Evolutionary conservation across 1,284 basidiomycete genomes (phyloP), one percentile per base, ranked within the genome.

Genomic region (Tilletia walkeri): DNA sequence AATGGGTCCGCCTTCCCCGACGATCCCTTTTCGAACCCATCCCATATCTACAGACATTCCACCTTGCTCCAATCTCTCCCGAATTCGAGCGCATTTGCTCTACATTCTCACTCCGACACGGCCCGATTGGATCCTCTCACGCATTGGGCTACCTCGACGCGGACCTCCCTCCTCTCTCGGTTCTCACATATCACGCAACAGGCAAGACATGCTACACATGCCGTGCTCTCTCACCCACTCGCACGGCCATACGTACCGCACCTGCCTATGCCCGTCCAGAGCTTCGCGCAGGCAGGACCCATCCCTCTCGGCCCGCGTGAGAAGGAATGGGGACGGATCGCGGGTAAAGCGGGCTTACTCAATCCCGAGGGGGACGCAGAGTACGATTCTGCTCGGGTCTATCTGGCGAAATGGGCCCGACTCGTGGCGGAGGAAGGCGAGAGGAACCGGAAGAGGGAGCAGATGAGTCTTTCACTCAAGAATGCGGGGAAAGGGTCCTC

Each of bases 391-490:
- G 95, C 96, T 0, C 87, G 95, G 2, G 93, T 99, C 4, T 99
- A 98, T 83, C 88, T 99, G 7, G 96, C 96, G 0, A 88, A 93
- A 39, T 99, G 96, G 96, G 95, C 96, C 0, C 87, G 94, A 34
- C 90, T 94, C 63, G 95, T 99, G 0, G 95, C 84, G 0, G 80
- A 79, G 20, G 81, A 83, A 66, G 84, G 82, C 12, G 82, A 84
- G 69, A 67, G 77, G 4, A 80, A 79, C 54, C 63, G 80, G 18
- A 66, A 72, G 65, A 71, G 68, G 30, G 75, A 78, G 54, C 73
- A 79, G 54, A 59, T 45, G 34, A 36, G 30, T 59, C 16, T 63
- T 10, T 63, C 59, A 7, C 34, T 63, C 2, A 65, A 65, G 47
- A 66, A 34, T 18, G 50, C 39, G n/a, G 47, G 36, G 34, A 63